These are phyloP conservation scores for Cichorium intybus DNA, from an alignment of 140 eudicot genomes.

Conservation along the genomic window DNA sequence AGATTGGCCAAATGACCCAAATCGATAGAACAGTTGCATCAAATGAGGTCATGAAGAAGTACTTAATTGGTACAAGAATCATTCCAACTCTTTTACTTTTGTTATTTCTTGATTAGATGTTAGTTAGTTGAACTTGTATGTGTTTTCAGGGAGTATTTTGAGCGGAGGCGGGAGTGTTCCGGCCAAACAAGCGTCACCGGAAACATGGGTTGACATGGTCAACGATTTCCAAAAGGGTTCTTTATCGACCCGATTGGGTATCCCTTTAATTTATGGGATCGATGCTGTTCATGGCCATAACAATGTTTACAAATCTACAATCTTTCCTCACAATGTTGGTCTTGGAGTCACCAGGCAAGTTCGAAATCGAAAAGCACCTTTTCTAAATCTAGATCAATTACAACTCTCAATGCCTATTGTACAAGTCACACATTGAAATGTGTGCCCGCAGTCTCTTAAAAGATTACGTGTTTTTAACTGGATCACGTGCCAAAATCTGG, in stretches of 20 bases:
- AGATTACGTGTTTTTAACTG: constrained; percentile 13
- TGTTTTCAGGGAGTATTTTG: constrained; percentile 51
- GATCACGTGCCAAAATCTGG: constrained; percentile 9
- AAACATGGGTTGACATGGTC: constrained; percentile 57
- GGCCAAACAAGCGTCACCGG: constrained; percentile 38
- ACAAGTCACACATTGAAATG: constrained; percentile 9
- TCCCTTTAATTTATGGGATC: constrained; percentile 61
- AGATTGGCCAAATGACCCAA: constrained; percentile 66
- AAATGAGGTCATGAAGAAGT: constrained; percentile 45
- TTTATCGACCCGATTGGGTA: constrained; percentile 54
- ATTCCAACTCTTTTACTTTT: not conserved
- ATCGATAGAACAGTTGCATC: constrained; percentile 43
- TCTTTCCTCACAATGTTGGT: constrained; percentile 75
- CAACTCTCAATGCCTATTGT: constrained; percentile 1
- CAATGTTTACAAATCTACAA: constrained; percentile 54
- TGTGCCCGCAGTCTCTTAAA: constrained; percentile 8
- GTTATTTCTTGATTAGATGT: not conserved
- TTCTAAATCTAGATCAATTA: constrained; percentile 9
- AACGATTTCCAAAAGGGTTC: constrained; percentile 54
- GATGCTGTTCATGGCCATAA: constrained; percentile 74
- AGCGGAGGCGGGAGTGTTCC: constrained; percentile 81
- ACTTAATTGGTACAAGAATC: constrained; percentile 42
- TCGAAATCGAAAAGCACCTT: not conserved
- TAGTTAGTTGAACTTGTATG: constrained; percentile 15
- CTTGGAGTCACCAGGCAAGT: constrained; percentile 64